These are phyloP conservation scores for Macrophomina phaseolina DNA, from an alignment of 2,329 filamentous ascomycete genomes.

Conservation along the genomic window DNA sequence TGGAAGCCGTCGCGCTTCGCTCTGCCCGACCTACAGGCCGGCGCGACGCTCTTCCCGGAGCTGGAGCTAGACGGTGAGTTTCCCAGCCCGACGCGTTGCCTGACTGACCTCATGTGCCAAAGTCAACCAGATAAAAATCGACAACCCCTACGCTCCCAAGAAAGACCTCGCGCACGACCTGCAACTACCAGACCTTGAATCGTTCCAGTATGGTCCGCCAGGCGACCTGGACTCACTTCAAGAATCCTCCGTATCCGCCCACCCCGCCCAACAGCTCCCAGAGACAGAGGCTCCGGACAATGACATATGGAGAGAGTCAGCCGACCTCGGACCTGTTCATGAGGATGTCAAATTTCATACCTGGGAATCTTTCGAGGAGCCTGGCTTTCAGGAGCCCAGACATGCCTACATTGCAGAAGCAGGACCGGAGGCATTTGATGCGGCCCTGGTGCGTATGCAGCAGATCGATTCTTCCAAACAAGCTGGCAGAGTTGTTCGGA, in stretches of 20 bases:
- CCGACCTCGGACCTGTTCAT: conserved; percentile 39
- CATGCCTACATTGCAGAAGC: conserved; percentile 72
- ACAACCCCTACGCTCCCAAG: conserved; percentile 48
- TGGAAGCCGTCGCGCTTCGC: conserved; percentile 61
- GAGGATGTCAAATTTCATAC: conserved; percentile 58
- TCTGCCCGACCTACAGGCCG: conserved; percentile 32
- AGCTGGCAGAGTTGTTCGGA: conserved; percentile 46
- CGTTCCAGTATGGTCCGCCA: conserved; percentile 47
- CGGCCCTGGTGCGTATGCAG: conserved; percentile 49
- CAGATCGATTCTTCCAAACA: conserved; percentile 48
- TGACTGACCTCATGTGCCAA: conserved; percentile 32
- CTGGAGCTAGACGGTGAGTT: conserved; percentile 44
- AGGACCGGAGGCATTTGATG: conserved; percentile 69
- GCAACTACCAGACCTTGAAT: conserved; percentile 45
- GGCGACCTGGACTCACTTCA: conserved; percentile 43
- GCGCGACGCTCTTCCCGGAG: conserved; percentile 39
- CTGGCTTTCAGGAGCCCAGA: conserved; percentile 45
- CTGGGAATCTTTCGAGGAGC: conserved; percentile 70
- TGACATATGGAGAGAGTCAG: conserved; percentile 48
- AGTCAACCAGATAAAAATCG: conserved; percentile 45
- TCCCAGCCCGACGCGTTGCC: conserved; percentile 35
- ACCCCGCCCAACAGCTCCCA: conserved; percentile 28
- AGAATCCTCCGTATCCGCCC: conserved; percentile 38
- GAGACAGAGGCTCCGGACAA: conserved; percentile 38
- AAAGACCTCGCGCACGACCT: conserved; percentile 42